Evolutionary conservation across 148 eudicot genomes (phyloP), one percentile per base, ranked within the genome.

Genomic region (Tetragonia tetragonoides): DNA sequence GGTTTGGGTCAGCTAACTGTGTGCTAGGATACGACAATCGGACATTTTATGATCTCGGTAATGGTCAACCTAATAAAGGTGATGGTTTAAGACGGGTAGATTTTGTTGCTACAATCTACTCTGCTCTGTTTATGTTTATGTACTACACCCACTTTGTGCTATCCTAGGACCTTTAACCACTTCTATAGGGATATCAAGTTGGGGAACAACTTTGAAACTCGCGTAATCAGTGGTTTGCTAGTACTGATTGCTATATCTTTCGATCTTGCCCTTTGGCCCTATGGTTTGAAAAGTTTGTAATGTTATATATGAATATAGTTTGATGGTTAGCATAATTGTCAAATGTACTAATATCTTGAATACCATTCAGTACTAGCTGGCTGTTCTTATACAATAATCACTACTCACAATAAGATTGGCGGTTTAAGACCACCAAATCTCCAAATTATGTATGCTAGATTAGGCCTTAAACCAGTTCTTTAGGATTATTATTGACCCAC

Each of bases 371-470:
- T n/a, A n/a, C n/a, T n/a, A n/a, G n/a, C n/a, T 77, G 79, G 12
- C 47, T 8, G 24, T n/a, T 77, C 3, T 51, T 18, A 65, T 80
- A 34, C 53, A 40, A 74, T 14, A 68, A 67, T 39, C 78, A 75
- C 53, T 8, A 10, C 0, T 61, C 7, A 11, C 37, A 61, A 8
- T 61, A 24, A 7, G 34, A 10, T 9, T 1, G 16, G 12, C 10
- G 39, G 17, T 28, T 10, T 28, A 11, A 64, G 14, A 38, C 41
- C 37, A 28, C 17, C 67, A 24, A 10, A 64, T 21, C 37, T 24
- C 15, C 16, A 28, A 38, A 40, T 28, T 11, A 1, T 34, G 11
- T 64, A 64, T 17, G 2, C 37, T 15, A 28, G 34, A 28, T 28
- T 28, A 28, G 34, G 34, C 34, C 0, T 28, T 1, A 28, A 0